Percentiles rank a stretch among this genome's conserved stretches.
Evolutionary conservation across 805 yeast species (phyloP).

Genomic region (Candida quercuum): DNA sequence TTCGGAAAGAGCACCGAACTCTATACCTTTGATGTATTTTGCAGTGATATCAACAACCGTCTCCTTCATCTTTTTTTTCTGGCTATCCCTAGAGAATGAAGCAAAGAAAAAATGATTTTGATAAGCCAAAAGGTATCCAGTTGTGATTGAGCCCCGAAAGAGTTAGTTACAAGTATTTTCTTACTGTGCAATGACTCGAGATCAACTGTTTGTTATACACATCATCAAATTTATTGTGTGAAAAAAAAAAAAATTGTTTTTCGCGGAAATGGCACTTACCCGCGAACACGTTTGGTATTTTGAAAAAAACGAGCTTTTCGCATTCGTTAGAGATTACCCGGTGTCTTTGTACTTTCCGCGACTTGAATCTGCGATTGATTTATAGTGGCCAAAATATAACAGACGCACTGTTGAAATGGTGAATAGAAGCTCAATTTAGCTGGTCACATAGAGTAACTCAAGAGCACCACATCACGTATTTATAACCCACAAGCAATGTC

Average conservation of each 20-base stretch:
- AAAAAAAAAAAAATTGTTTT: not conserved
- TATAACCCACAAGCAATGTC: constrained; percentile 1
- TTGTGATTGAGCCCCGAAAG: not conserved
- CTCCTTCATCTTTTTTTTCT: constrained; percentile 27
- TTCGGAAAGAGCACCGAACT: constrained; percentile 90
- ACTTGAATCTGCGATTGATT: too few relatives aligned
- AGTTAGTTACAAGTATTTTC: not conserved
- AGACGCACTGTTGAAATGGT: too few relatives aligned
- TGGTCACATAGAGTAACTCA: too few relatives aligned
- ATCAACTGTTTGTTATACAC: too few relatives aligned
- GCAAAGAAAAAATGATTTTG: constrained; percentile 13
- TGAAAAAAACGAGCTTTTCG: too few relatives aligned
- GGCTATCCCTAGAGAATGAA: too few relatives aligned
- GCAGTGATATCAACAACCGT: constrained; percentile 71
- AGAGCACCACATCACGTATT: too few relatives aligned
- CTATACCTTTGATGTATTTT: constrained; percentile 82
- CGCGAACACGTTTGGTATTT: constrained; percentile 2
- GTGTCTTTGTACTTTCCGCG: too few relatives aligned
- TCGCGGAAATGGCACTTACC: not conserved
- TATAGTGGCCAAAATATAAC: not conserved
- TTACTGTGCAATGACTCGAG: too few relatives aligned
- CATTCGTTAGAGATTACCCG: too few relatives aligned
- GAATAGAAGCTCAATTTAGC: too few relatives aligned
- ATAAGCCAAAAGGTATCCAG: constrained; percentile 22
- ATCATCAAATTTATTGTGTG: too few relatives aligned